A percentile compares a stretch with the other conserved stretches of the same genome.
These are phyloP conservation scores for Penicillium palitans DNA, from an alignment of 2,329 filamentous ascomycete genomes.

Conservation along the genomic window DNA sequence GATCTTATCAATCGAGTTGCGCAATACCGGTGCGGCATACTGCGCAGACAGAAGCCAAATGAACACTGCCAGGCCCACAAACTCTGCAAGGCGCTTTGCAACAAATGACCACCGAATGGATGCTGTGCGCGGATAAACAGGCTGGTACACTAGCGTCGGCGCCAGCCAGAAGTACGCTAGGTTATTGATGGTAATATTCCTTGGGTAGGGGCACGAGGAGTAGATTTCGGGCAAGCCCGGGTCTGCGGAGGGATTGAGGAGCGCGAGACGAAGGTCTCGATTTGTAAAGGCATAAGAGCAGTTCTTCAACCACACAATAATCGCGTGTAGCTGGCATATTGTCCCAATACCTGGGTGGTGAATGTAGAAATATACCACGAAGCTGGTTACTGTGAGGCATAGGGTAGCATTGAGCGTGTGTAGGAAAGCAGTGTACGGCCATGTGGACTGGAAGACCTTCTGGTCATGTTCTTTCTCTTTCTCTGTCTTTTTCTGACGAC, in stretches of 20 bases:
- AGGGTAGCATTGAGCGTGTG: slow-evolving; percentile 82
- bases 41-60: slow-evolving; percentile 96
- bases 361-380: slow-evolving; percentile 85
- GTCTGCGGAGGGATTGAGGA: slow-evolving; percentile 71
- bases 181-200: slow-evolving; percentile 85
- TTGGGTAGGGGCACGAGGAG: slow-evolving; percentile 77
- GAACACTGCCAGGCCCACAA: slow-evolving; percentile 75
- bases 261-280: slow-evolving; percentile 87
- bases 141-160: slow-evolving; percentile 93
- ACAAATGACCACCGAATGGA: slow-evolving; percentile 87
- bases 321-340: slow-evolving; percentile 82
- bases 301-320: slow-evolving; percentile 95
- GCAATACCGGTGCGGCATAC: slow-evolving; percentile 85
- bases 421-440: slow-evolving; percentile 75
- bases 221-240: slow-evolving; percentile 79
- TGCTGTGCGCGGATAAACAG: slow-evolving; percentile 83
- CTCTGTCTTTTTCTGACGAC: slow-evolving; percentile 57
- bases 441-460: slow-evolving; percentile 68
- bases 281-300: slow-evolving; percentile 97
- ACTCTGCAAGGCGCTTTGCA: slow-evolving; percentile 75
- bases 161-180: slow-evolving; percentile 97
- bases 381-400: slow-evolving; percentile 76
- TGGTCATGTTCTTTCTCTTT: slow-evolving; percentile 61
- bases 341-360: slow-evolving; percentile 93
- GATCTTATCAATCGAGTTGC: slow-evolving; percentile 87